A percentile compares a stretch with the other conserved stretches of the same genome.
Evolutionary conservation across 2,329 filamentous ascomycete genomes (phyloP).

Genomic region (Colletotrichum shisoi): DNA sequence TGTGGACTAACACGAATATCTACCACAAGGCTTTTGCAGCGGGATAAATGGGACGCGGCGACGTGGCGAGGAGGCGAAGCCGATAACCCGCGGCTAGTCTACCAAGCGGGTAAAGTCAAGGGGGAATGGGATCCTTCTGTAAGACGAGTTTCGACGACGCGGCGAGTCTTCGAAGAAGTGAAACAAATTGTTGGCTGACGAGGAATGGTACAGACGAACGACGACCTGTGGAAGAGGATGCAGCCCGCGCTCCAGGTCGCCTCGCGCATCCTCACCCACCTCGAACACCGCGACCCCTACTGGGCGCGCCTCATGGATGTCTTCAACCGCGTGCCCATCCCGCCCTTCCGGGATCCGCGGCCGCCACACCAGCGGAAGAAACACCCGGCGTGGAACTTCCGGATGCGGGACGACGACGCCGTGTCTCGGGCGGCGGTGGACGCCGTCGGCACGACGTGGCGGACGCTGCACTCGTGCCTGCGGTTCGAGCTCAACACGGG

Average conservation of each 20-base stretch:
- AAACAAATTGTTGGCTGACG: constrained; percentile 7
- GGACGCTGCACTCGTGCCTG: constrained; percentile 1
- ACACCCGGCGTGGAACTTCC: neutral
- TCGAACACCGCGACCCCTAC: constrained; percentile 39
- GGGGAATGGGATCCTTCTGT: constrained; percentile 44
- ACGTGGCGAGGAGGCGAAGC: neutral
- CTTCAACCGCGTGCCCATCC: constrained; percentile 42
- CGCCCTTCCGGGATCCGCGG: constrained; percentile 31
- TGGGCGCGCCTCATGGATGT: constrained; percentile 41
- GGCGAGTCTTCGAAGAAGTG: too few relatives aligned
- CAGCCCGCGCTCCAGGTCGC: constrained; percentile 45
- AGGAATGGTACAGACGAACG: constrained; percentile 40
- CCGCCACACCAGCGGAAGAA: neutral
- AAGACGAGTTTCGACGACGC: neutral
- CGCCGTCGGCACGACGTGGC: neutral
- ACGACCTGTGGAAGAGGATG: constrained; percentile 44
- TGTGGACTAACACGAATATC: neutral
- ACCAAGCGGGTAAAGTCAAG: constrained; percentile 41
- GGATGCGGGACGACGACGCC: neutral
- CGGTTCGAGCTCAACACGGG: neutral
- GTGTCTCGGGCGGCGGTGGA: neutral
- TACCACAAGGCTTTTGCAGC: constrained; percentile 23
- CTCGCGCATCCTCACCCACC: constrained; percentile 41
- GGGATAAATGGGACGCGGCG: constrained; percentile 26
- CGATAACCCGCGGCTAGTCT: constrained; percentile 34